Evolutionary conservation across 2,329 filamentous ascomycete species (phyloP).

Genomic region (Truncatella angustata): DNA sequence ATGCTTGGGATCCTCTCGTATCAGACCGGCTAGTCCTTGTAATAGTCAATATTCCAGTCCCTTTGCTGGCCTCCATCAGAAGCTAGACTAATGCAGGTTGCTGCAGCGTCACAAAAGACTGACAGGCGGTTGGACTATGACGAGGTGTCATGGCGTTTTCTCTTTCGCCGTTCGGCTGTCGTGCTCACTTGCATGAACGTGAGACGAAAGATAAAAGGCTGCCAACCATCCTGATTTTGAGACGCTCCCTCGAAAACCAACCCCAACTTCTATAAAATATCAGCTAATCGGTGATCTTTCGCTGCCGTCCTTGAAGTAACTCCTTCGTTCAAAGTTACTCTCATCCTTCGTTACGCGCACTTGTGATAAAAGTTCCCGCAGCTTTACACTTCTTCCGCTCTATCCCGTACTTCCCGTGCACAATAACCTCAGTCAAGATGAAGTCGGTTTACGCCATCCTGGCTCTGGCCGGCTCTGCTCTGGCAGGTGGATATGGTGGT

Average conservation of each 20-base stretch:
- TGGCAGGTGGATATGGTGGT: conserved; percentile 17
- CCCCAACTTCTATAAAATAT: background rate
- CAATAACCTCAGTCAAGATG: conserved; percentile 22
- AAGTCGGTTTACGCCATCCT: conserved; percentile 24
- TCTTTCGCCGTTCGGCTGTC: conserved; percentile 14
- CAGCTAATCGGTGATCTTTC: background rate
- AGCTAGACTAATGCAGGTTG: conserved; percentile 10
- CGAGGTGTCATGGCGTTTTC: conserved; percentile 18
- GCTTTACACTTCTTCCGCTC: conserved; percentile 1
- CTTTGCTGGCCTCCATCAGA: conserved; percentile 10
- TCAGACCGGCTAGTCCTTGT: conserved; percentile 11
- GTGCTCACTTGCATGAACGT: conserved; percentile 13
- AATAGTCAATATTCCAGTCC: conserved; percentile 3
- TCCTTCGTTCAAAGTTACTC: conserved; percentile 32
- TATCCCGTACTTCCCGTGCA: no score
- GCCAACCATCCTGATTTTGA: conserved; percentile 13
- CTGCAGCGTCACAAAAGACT: conserved; percentile 12
- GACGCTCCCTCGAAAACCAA: conserved; percentile 15
- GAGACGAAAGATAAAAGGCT: conserved; percentile 21
- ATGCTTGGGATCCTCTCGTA: conserved; percentile 15
- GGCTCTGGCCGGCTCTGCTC: conserved; percentile 23
- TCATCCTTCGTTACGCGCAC: conserved; percentile 14
- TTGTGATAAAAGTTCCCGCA: conserved; percentile 2
- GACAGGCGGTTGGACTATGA: conserved; percentile 11
- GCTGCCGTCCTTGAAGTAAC: conserved; percentile 20